Base-by-base conservation (phyloP, 495 filamentous ascomycete genomes). In the Aspergillus incahuasiensis region DNA sequence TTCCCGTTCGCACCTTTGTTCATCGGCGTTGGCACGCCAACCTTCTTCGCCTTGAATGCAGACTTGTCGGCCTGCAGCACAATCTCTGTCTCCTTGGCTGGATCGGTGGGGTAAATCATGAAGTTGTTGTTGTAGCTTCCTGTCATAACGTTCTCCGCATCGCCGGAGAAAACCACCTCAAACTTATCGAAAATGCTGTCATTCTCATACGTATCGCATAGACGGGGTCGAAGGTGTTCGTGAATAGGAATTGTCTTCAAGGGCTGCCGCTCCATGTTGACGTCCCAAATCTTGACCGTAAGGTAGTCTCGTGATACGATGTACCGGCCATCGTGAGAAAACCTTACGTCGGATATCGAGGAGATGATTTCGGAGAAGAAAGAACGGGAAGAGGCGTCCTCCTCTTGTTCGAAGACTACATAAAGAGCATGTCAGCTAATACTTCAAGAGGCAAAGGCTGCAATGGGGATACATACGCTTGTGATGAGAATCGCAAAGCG, bases 61-160 rank as follows among this genome's bases (percentile, higher is more conserved):
- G 90, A 95, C 74, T 98, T 98, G 72, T 98, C 94, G 19, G 94
- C 94, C 73, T 98, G 94, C 54, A 98, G 74, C 43, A 98, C 94
- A 42, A 98, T 91, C 73, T 98, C 94, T 6, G 92, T 92, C 65
- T 98, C 95, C 74, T 92, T 92, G 58, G 90, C 87, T 6, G 91
- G 89, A 62, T 97, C 92, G 30, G 92, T 94, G 0, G 94, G 94
- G 73, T 98, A 98, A 63, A 98, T 98, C 94, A 98, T 98, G 79
- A 98, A 98, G 75, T 98, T 98, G 75, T 98, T 98, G 82, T 98
- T 98, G 79, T 98, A 98, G 68, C 90, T 95, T 61, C 94, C 94
- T 6, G 94, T 98, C 94, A 98, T 98, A 55, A 97, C 94, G 65
- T 98, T 97, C 78, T 95, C 92, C 8, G 91, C 91, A 70, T 97